Evolutionary conservation across 1,139 yeast species (phyloP), one percentile per base, ranked within the genome.

Genomic region (Hansenula anomala): DNA sequence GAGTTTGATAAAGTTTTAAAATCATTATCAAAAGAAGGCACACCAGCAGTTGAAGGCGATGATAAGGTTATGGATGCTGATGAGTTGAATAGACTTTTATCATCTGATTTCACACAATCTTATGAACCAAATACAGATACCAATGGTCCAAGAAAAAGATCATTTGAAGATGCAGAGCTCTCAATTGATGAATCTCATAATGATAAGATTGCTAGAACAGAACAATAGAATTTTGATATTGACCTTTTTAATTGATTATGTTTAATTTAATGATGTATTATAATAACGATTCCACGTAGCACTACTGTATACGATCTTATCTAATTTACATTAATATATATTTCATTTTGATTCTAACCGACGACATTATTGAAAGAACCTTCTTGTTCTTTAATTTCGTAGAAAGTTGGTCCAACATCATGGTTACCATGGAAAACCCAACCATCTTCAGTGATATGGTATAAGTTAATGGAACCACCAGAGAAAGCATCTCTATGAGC

Each of bases 401-500:
- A 92, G 71, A 92, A 87, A 43, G 86, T 73, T 37, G 86, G 81
- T 45, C 95, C 96, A 46, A 90, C 96, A 60, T 90, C 90, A 64
- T 81, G 83, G 64, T 92, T 90, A 47, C 99, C 99, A 58, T 92
- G 97, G 69, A 78, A 92, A 30, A 76, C 75, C 98, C 98, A 94
- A 37, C 99, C 98, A 38, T 76, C 63, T 65, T 88, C 96, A 32
- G 94, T 84, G 43, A 92, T 92, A 59, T 92, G 98, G 63, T 83
- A 92, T 56, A 92, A 71, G 63, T 92, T 92, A 48, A 90, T 80
- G 2, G 96, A 85, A 55, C 98, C 98, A 73, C 99, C 99, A 40
- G 97, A 89, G 67, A 73, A 94, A 12, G 98, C 98, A 64, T 92
- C 99, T 73, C 99, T 83, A 61, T 92, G 98, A 28, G 97, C 85